Percentiles rank a stretch among this genome's conserved stretches.
Conservation (phyloP, 2,329 filamentous ascomycete genomes). For the Diplocarpon mali region DNA sequence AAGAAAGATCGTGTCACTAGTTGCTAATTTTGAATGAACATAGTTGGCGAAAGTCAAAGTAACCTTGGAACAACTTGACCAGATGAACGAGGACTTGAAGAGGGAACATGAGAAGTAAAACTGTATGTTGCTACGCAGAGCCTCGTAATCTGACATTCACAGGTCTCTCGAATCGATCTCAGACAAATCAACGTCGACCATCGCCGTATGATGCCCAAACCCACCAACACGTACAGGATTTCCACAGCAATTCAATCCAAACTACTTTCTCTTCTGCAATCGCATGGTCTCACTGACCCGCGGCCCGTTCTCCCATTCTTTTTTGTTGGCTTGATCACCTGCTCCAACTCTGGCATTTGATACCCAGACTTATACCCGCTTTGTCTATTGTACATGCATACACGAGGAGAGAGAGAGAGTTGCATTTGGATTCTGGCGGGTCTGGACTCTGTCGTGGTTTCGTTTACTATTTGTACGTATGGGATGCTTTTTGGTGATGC, state of each 20-base stretch:
- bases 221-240: too few species aligned
- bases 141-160: neutral
- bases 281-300: conserved; percentile 4
- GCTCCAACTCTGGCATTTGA: conserved; percentile 13
- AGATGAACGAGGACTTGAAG: conserved; percentile 45
- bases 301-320: conserved; percentile 5
- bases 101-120: conserved; percentile 39
- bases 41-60: conserved; percentile 28
- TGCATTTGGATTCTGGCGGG: neutral
- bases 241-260: too few species aligned
- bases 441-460: neutral
- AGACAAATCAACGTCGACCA: conserved; percentile 14
- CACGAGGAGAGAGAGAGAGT: neutral
- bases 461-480: neutral
- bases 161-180: conserved; percentile 31
- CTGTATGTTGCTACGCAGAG: neutral
- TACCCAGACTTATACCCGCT: conserved; percentile 13
- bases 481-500: too few species aligned
- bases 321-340: conserved; percentile 8
- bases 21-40: conserved; percentile 9
- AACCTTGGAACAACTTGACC: conserved; percentile 30
- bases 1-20: conserved; percentile 10
- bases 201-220: conserved; percentile 1
- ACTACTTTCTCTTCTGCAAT: too few species aligned
- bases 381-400: neutral